phyloP scores from a whole-genome alignment of 2,329 filamentous ascomycete genomes.

The Beauveria sp. region DNA sequence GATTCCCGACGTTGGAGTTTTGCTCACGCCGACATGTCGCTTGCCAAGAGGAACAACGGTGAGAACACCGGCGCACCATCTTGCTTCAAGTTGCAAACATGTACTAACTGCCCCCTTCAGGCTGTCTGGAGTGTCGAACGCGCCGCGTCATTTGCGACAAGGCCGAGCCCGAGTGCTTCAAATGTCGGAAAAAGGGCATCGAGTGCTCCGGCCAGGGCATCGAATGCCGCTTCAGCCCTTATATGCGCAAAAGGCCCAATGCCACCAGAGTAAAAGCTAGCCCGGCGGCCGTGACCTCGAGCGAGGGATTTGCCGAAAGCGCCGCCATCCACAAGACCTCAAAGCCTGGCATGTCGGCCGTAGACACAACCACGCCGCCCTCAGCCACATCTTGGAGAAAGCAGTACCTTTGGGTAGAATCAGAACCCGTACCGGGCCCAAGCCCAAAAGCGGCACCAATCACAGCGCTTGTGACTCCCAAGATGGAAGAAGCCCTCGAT shows the following conservation, averaged over 20 bases:
- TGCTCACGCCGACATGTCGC: constrained; percentile 16
- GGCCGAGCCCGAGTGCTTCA: constrained; percentile 28
- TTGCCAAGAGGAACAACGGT: constrained; percentile 22
- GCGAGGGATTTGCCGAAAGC: neutral
- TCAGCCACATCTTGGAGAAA: neutral
- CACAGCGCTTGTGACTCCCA: neutral
- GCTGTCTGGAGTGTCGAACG: constrained; percentile 31
- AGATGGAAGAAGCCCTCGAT: neutral
- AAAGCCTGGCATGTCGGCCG: neutral
- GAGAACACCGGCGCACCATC: neutral
- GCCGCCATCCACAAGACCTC: neutral
- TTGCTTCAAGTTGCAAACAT: neutral
- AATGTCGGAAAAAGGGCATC: constrained; percentile 31
- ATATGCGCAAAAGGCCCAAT: constrained; percentile 17
- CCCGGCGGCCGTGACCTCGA: neutral
- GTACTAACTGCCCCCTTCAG: constrained; percentile 13
- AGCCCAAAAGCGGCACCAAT: neutral
- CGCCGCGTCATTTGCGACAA: constrained; percentile 33
- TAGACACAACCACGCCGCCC: neutral
- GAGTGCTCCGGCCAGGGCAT: constrained; percentile 30
- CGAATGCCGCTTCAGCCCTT: constrained; percentile 28
- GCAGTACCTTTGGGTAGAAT: constrained; percentile 5
- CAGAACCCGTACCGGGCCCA: neutral
- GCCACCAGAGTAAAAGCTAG: constrained; percentile 12
- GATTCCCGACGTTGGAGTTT: neutral